These are phyloP conservation scores for Fusarium acutatum DNA, from an alignment of 2,329 filamentous ascomycete genomes.

Conservation along the genomic window DNA sequence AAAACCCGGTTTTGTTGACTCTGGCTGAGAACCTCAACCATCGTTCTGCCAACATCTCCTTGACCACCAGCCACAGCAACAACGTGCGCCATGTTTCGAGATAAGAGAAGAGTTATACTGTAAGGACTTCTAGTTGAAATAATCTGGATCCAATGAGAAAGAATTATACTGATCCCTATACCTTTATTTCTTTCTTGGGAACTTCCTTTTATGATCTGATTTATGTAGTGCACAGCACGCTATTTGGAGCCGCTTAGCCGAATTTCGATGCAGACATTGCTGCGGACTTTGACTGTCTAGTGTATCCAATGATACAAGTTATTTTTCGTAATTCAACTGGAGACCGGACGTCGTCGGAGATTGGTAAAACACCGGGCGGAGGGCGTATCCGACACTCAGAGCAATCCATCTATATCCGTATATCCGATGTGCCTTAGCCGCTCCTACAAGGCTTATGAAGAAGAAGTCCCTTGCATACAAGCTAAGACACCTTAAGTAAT, in stretches of 20 bases:
- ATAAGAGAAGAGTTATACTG: neutral
- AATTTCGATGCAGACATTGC: neutral
- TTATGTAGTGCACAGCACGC: no score
- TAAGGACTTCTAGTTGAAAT: no score
- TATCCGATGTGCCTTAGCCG: neutral
- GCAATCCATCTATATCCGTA: neutral
- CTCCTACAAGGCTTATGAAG: neutral
- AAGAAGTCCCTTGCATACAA: no score
- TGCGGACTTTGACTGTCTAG: neutral
- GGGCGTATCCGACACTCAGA: neutral
- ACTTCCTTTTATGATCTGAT: neutral
- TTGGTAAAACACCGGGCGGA: neutral
- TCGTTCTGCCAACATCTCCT: neutral
- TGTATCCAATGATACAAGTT: neutral
- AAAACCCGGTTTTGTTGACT: neutral
- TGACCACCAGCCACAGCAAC: neutral
- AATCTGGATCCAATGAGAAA: fast-evolving
- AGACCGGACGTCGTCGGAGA: no score
- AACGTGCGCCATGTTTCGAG: neutral
- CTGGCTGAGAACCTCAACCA: neutral
- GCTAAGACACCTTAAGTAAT: no score
- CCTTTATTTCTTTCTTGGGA: neutral
- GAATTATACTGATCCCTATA: neutral
- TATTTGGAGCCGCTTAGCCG: neutral
- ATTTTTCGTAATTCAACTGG: neutral